Base-by-base conservation (phyloP, 495 filamentous ascomycete genomes). In the Aspergillus cavernicola region DNA sequence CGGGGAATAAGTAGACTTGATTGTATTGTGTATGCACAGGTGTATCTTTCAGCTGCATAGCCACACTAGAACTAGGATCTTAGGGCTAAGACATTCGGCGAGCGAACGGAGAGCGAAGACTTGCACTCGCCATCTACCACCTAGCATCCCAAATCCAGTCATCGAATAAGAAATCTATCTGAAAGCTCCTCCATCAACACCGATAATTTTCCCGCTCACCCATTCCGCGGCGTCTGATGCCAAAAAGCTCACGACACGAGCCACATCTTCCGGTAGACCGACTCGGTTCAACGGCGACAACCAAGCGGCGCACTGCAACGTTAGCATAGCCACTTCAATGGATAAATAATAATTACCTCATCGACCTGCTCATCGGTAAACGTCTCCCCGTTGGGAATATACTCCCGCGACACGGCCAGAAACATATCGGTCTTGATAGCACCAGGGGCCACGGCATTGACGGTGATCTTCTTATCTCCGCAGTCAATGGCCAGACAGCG, bases 371-470 rank as follows among this genome's bases (percentile, higher is more conserved):
- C 35, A 20, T 39, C 20, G 4, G 33, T 20, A 9, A 26, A 20
- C 10, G 13, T 45, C 20, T 44, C 20, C 7, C 39, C 28, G 20
- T 53, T 28, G 74, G 81, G 80, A 24, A 78, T 75, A 58, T 89
- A 88, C 50, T 85, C 78, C 80, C 81, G 83, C 6, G 81, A 76
- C 60, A 84, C 84, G 56, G 81, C 74, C 26, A 80, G 69, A 67
- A 80, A 88, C 88, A 90, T 92, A 60, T 92, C 87, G 29, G 77
- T 84, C 80, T 89, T 89, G 66, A 90, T 81, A 8, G 86, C 87
- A 13, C 85, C 88, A 0, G 88, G 88, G 0, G 87, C 86, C 33
- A 91, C 80, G 2, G 82, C 83, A 52, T 90, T 90, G 53, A 89
- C 86, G 0, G 87, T 91, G 67, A 88, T 87, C 40, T 80, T 80